These are phyloP conservation scores for Cenchrus purpureus DNA, from an alignment of 176 grass and related monocot species.

Conservation along the genomic window DNA sequence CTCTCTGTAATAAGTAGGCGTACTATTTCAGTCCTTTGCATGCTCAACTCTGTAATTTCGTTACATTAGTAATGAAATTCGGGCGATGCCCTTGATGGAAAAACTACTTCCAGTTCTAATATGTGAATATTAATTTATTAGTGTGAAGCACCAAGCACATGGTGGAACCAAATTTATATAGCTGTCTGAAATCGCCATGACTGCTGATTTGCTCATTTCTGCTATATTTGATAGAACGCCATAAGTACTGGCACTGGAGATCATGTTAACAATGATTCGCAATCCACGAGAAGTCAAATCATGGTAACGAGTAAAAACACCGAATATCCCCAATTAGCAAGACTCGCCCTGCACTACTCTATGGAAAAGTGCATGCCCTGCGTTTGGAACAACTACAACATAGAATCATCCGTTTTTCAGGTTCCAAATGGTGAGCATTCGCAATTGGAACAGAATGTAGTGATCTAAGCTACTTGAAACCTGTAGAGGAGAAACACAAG, in stretches of 20 bases:
- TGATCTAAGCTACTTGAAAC: constrained; percentile 13
- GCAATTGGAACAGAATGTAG: background rate
- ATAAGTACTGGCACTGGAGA: background rate
- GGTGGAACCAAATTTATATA: background rate
- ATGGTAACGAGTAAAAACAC: background rate
- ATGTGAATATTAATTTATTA: background rate
- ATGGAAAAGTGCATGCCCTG: background rate
- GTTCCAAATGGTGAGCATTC: background rate
- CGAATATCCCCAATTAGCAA: background rate
- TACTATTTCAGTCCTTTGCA: no score
- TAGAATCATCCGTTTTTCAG: background rate
- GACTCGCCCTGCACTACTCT: background rate
- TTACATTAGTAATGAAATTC: no score
- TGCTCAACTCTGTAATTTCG: no score
- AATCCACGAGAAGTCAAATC: background rate
- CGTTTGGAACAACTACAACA: background rate
- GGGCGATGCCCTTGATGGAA: no score
- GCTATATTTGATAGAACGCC: background rate
- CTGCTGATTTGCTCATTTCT: background rate
- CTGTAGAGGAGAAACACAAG: constrained; percentile 15
- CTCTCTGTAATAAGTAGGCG: no score
- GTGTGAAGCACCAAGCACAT: background rate
- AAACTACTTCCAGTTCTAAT: background rate
- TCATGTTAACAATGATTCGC: background rate
- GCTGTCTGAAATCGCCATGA: background rate